Evolutionary conservation across 169 alveolate species (phyloP), one percentile per base, ranked within the genome.

Genomic region (Plasmodium knowlesi): DNA sequence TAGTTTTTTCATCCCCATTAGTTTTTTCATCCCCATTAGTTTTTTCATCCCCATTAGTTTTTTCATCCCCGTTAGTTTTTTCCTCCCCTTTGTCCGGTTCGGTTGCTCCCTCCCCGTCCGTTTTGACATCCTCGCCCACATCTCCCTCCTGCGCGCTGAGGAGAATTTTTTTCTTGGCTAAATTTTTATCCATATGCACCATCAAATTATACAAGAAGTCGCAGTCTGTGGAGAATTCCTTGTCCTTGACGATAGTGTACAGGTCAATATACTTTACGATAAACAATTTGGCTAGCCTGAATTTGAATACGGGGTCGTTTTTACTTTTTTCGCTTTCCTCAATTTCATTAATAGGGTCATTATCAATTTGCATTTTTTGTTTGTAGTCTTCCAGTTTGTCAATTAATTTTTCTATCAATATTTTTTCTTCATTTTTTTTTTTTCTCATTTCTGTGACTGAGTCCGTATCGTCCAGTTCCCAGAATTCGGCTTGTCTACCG

Each of bases 331-430:
- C 97, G 37, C 89, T 32, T 78, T 86, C 96, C 50, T 93, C 95
- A 19, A 96, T 95, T 73, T 91, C 97, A 53, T 96, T 95, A n/a
- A 83, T 93, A 0, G 97, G 97, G 46, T 96, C 97, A 53, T 93
- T 95, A 83, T 96, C 97, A 73, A 96, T 96, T 37, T 82, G 94
- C 95, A 96, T 90, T 92, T 96, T 96, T 92, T 94, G 92, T 61
- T 83, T 74, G 85, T 95, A 96, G 53, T 96, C 97, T 19, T 92
- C 95, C 71, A 96, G 73, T 92, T 95, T 96, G 39, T 88, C 96
- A 22, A 72, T 53, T 61, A 96, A 73, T 85, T 92, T 92, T 85
- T 85, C 93, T 1, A 85, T 85, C 30, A 85, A 25, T 3, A 85
- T 73, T 73, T 85, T 85, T 16, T 72, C 57, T 43, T 74, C 79